These are phyloP conservation scores for Colletotrichum gigasporum DNA, from an alignment of 2,329 filamentous ascomycete genomes.

Conservation along the genomic window DNA sequence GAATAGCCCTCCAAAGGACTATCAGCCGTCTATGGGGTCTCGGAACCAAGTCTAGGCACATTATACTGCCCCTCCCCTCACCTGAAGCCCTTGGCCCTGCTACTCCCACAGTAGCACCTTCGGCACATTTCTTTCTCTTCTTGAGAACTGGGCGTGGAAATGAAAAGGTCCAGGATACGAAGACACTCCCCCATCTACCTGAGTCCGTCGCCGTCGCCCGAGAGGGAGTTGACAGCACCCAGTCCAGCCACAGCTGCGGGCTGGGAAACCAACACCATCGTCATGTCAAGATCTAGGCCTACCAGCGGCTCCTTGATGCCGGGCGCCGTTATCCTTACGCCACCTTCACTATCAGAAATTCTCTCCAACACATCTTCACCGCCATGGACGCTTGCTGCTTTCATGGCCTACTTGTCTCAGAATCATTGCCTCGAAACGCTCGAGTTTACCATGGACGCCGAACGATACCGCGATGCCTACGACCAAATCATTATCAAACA, in stretches of 20 bases:
- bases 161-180: conserved; percentile 58
- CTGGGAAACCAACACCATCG: conserved; percentile 51
- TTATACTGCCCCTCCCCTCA: background rate
- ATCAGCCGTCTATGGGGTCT: conserved; percentile 3
- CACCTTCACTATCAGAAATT: conserved; percentile 85
- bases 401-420: conserved; percentile 96
- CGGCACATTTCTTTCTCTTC: background rate
- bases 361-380: conserved; percentile 85
- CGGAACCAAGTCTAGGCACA: conserved; percentile 6
- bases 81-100: background rate
- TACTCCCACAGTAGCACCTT: background rate
- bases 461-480: conserved; percentile 77
- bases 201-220: conserved; percentile 50
- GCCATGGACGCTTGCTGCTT: conserved; percentile 90
- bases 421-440: conserved; percentile 97
- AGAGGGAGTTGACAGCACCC: conserved; percentile 51
- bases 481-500: conserved; percentile 52
- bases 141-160: conserved; percentile 39
- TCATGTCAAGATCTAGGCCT: conserved; percentile 59
- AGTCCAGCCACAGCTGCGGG: conserved; percentile 55
- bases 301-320: conserved; percentile 58
- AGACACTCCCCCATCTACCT: conserved; percentile 54
- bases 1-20: background rate
- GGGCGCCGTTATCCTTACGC: conserved; percentile 48
- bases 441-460: conserved; percentile 95